Base-by-base conservation (phyloP, 2,329 filamentous ascomycete species). In the Cladosporium cucumerinum region DNA sequence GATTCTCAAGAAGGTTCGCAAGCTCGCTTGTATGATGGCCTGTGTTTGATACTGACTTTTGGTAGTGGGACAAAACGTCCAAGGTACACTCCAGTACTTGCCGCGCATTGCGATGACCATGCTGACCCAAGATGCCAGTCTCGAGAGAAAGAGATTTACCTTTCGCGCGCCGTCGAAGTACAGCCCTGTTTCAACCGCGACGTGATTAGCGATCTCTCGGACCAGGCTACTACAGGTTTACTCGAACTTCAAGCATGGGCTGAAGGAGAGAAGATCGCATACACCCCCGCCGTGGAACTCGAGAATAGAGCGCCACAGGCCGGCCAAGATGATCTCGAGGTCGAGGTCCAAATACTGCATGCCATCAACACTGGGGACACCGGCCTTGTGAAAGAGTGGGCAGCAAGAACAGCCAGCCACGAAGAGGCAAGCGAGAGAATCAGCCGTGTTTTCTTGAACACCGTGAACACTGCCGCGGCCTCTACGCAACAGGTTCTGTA, bases 141-240 rank as follows among this genome's bases (percentile, higher is more conserved):
- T 60, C 94, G 94, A 78, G 97, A 95, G 66, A 99, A 99, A 78
- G 95, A 98, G 80, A 86, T 98, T 48, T 99, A 98, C 76, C 87
- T 99, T 39, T 96, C 96, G 11, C 86, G 95, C 66, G 95, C 95
- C 10, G 94, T 99, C 68, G 95, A 99, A 78, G 93, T 98, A 8
- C 95, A 98, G 74, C 95, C 95, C 7, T 98, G 96, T 78, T 99
- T 98, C 84, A 98, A 99, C 78, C 89, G 94, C 54, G 92, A 96
- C 69, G 93, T 98, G 71, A 96, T 99, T 74, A 96, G 93, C 78
- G 94, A 96, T 74, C 85, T 99, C 12, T 97, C 95, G 5, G 95
- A 99, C 71, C 93, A 97, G 80, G 95, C 95, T 10, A 98, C 95
- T 0, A 97, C 93, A n/a, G 96, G 93, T 71, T 82, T 97, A 43